Base-by-base conservation (phyloP, 805 yeast genomes). In the Lipomyces anomalus region DNA sequence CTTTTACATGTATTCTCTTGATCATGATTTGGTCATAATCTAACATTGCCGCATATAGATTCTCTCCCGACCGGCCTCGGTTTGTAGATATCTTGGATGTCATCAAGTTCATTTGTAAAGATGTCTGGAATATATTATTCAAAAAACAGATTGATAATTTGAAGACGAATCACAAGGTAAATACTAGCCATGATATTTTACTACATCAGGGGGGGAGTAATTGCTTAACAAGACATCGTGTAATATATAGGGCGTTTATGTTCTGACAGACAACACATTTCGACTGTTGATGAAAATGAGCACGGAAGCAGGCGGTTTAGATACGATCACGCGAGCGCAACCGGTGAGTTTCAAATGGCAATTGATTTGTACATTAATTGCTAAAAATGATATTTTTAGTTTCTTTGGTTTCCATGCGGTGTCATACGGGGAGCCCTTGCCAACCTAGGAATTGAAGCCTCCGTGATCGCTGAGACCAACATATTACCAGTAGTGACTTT, bases 31-130 rank as follows among this genome's bases (percentile, higher is more conserved):
- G 17, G 11, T 17, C 42, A 33, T n/a, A n/a, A n/a, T n/a, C n/a
- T n/a, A n/a, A n/a, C n/a, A n/a, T n/a, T n/a, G n/a, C n/a, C n/a
- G n/a, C n/a, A n/a, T n/a, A n/a, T n/a, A 50, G 55, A 32, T 58
- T 62, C 43, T 65, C 72, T 22, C 59, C 70, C 58, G 58, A 68
- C 61, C 57, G 74, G 60, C 55, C 68, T 41, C 60, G 76, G 62
- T 63, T 80, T 60, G 71, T 68, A 18, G 89, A 84, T 50, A 72
- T 84, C 9, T 65, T 90, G 32, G 89, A 85, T 53, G 75, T 90
- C 33, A 85, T 92, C 86, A 90, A 90, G 65, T 88, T 86, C 62
- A 76, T 92, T 4, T 89, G 97, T 62, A 75, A 95, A 38, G 97
- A 89, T 56, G 82, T 89, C 23, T 92, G 97, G 97, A 79, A 76